Evolutionary conservation across 345 rosid species (phyloP), one percentile per base, ranked within the genome.

Genomic region (Salix viminalis): DNA sequence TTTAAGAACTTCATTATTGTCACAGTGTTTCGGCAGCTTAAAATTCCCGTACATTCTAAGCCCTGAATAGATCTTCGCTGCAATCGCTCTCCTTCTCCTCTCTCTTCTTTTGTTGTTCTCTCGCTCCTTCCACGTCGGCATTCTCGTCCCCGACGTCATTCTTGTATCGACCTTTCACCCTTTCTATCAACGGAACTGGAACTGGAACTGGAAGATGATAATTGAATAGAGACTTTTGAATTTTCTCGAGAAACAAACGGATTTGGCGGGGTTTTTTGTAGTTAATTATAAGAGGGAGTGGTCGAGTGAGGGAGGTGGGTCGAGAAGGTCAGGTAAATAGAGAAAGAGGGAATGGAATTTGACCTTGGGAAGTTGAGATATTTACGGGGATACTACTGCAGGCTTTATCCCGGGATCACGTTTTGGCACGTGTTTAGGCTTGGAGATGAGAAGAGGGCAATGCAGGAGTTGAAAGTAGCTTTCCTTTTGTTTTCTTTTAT

Each of bases 41-140:
- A 73, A 95, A 86, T 93, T 95, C 0, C 99, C 99, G 83, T 89
- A 93, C 91, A 91, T 89, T 70, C 99, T 73, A 23, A 96, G 88
- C 0, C 99, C 99, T 0, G 98, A 12, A 75, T 85, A 96, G 87
- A 93, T 96, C 94, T 96, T 93, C 26, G 99, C 97, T 21, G 99
- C 93, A 82, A 96, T 89, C 73, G 99, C 99, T 37, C 99, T 83
- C 77, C 99, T 82, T 65, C 98, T 75, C 80, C 99, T 76, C 82
- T 96, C 99, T 80, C 99, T 79, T 77, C 92, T 78, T 84, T 96
- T 96, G 85, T 96, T 96, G 88, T 93, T 96, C 89, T 96, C 99
- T 69, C 99, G 85, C 88, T 96, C 99, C 87, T 91, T 96, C 97
- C 98, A 93, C 50, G 96, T 91, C 82, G 99, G 99, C 85, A 90